These are phyloP conservation scores for Begonia peltatifolia DNA, from an alignment of 306 rosid species.

Conservation along the genomic window DNA sequence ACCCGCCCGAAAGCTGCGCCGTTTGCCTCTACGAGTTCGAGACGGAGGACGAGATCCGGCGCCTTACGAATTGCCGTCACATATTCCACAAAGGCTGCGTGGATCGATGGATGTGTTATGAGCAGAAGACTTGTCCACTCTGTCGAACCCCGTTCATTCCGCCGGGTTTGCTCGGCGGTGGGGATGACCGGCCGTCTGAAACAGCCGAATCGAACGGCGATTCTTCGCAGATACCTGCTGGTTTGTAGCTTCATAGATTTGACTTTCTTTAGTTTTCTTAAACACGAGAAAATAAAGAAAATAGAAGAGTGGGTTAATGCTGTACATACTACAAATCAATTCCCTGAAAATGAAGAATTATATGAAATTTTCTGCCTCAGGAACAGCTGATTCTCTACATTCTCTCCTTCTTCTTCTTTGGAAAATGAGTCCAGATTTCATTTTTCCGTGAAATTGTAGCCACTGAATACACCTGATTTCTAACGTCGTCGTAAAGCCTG, in stretches of 20 bases:
- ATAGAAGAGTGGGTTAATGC: background rate
- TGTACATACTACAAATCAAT: no score
- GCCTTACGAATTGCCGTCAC: slow-evolving; percentile 64
- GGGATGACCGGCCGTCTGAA: slow-evolving; percentile 37
- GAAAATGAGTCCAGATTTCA: no score
- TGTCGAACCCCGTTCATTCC: slow-evolving; percentile 65
- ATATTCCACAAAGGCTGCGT: slow-evolving; percentile 62
- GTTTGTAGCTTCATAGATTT: slow-evolving; percentile 13
- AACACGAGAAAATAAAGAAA: background rate
- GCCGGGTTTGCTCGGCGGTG: slow-evolving; percentile 35
- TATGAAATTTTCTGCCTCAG: no score
- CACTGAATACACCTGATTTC: no score
- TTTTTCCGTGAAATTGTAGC: no score
- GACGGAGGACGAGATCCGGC: slow-evolving; percentile 62
- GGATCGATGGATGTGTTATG: slow-evolving; percentile 88
- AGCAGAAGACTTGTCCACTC: slow-evolving; percentile 72
- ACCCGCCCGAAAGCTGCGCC: slow-evolving; percentile 56
- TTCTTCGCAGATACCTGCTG: slow-evolving; percentile 16
- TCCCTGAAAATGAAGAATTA: no score
- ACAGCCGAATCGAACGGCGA: slow-evolving; percentile 38
- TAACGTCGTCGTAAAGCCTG: no score
- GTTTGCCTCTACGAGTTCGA: slow-evolving; percentile 69
- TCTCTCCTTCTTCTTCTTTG: no score
- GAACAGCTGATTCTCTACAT: no score
- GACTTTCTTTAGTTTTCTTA: background rate